A percentile compares a stretch with the other conserved stretches of the same genome.
Conservation (phyloP, 169 alveolate species). For the Perkinsus marinus region DNA sequence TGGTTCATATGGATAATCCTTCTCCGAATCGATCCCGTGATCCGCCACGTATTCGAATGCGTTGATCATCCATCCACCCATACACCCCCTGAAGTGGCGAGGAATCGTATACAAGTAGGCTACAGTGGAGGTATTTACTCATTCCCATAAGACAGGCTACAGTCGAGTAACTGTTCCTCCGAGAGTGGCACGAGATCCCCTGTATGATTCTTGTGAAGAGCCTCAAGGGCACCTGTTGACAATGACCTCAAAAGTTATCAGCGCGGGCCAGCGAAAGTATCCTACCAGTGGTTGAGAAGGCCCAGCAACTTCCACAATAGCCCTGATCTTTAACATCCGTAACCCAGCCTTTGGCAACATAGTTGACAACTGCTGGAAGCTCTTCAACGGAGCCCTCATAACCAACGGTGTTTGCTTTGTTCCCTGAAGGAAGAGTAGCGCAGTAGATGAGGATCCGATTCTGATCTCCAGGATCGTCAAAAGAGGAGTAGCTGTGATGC, state of each 20-base stretch:
- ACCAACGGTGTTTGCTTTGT: too few species aligned
- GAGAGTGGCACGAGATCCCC: constrained; percentile 34
- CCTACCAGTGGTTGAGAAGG: constrained; percentile 36
- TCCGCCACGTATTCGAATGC: constrained; percentile 31
- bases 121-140: too few species aligned
- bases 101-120: too few species aligned
- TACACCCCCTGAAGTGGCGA: constrained; percentile 51
- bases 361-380: constrained; percentile 11
- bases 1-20: constrained; percentile 34
- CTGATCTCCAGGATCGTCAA: too few species aligned
- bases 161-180: constrained; percentile 57
- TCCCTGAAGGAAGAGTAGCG: too few species aligned
- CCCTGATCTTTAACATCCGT: constrained; percentile 16
- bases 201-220: constrained; percentile 30
- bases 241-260: too few species aligned
- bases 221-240: constrained; percentile 34
- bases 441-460: too few species aligned
- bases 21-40: constrained; percentile 8
- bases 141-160: constrained; percentile 41
- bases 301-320: constrained; percentile 68
- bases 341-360: constrained; percentile 21
- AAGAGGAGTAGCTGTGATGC: too few species aligned
- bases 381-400: too few species aligned
- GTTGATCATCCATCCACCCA: constrained; percentile 50
- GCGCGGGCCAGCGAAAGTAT: constrained; percentile 20